phyloP scores from a whole-genome alignment of 1,139 yeast genomes.

The Candida anutae region DNA sequence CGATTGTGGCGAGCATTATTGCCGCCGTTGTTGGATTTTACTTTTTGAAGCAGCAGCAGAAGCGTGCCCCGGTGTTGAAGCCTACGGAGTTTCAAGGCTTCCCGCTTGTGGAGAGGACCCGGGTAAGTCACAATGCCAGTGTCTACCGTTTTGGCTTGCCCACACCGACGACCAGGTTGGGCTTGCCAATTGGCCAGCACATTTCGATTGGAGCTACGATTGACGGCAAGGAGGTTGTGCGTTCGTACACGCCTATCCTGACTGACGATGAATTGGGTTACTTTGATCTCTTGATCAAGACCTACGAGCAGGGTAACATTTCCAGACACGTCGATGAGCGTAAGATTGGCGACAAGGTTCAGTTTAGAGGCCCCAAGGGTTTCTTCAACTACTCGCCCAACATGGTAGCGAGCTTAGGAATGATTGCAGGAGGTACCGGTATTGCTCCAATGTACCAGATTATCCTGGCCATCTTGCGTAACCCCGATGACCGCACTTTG shows the following conservation, averaged over 20 bases:
- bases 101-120: conserved; percentile 74
- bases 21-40: conserved; percentile 30
- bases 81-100: conserved; percentile 69
- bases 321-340: conserved; percentile 69
- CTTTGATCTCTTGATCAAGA: conserved; percentile 84
- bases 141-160: conserved; percentile 84
- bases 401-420: conserved; percentile 65
- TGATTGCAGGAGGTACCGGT: conserved; percentile 94
- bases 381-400: conserved; percentile 79
- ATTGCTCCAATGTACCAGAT: conserved; percentile 93
- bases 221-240: conserved; percentile 74
- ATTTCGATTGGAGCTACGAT: conserved; percentile 68
- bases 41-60: conserved; percentile 26
- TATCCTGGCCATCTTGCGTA: conserved; percentile 66
- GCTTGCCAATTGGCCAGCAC: conserved; percentile 94
- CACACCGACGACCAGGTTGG: conserved; percentile 62
- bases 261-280: conserved; percentile 78
- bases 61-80: conserved; percentile 48
- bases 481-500: conserved; percentile 72
- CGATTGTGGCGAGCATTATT: conserved; percentile 38
- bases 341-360: conserved; percentile 38
- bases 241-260: conserved; percentile 93
- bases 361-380: conserved; percentile 86
- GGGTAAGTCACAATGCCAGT: conserved; percentile 76
- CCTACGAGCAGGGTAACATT: conserved; percentile 88